These are phyloP conservation scores for Aspergillus nidulans DNA, from an alignment of 495 filamentous ascomycete species.

Conservation along the genomic window DNA sequence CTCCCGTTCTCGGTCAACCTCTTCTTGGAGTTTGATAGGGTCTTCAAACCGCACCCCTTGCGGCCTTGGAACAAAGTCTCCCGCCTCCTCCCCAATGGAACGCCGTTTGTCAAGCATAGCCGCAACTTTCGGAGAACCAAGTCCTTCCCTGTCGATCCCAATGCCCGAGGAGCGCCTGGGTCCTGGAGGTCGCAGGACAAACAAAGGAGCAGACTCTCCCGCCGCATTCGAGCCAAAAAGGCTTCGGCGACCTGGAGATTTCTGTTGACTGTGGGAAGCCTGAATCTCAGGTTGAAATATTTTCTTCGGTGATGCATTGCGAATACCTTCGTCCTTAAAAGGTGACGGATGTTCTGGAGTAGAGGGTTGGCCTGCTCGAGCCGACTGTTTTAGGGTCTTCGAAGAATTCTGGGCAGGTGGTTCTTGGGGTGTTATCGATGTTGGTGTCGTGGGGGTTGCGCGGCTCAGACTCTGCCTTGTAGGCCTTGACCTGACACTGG, in stretches of 20 bases:
- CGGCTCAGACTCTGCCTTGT: slow-evolving; percentile 47
- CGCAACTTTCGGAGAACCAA: slow-evolving; percentile 74
- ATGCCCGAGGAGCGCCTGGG: slow-evolving; percentile 64
- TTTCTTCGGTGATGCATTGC: slow-evolving; percentile 51
- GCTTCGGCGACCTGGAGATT: slow-evolving; percentile 36
- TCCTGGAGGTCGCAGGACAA: slow-evolving; percentile 61
- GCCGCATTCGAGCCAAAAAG: slow-evolving; percentile 58
- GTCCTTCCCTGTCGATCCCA: slow-evolving; percentile 67
- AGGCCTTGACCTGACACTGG: slow-evolving; percentile 49
- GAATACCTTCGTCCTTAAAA: slow-evolving; percentile 39
- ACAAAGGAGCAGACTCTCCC: slow-evolving; percentile 56
- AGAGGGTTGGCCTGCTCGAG: slow-evolving; percentile 43
- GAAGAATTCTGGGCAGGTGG: slow-evolving; percentile 43
- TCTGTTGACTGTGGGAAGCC: slow-evolving; percentile 33
- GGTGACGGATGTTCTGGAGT: slow-evolving; percentile 52
- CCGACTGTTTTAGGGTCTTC: slow-evolving; percentile 48
- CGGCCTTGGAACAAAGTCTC: slow-evolving; percentile 52
- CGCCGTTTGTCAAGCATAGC: slow-evolving; percentile 67
- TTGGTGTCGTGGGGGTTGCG: slow-evolving; percentile 43
- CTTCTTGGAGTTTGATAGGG: slow-evolving; percentile 60
- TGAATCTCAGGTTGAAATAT: slow-evolving; percentile 48
- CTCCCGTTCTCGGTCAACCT: slow-evolving; percentile 64
- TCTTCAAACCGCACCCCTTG: slow-evolving; percentile 61
- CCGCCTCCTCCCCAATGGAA: slow-evolving; percentile 64
- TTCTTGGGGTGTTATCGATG: slow-evolving; percentile 25